Base-by-base conservation (phyloP, 208 protist genomes). In the Trypanosoma cruzi region DNA sequence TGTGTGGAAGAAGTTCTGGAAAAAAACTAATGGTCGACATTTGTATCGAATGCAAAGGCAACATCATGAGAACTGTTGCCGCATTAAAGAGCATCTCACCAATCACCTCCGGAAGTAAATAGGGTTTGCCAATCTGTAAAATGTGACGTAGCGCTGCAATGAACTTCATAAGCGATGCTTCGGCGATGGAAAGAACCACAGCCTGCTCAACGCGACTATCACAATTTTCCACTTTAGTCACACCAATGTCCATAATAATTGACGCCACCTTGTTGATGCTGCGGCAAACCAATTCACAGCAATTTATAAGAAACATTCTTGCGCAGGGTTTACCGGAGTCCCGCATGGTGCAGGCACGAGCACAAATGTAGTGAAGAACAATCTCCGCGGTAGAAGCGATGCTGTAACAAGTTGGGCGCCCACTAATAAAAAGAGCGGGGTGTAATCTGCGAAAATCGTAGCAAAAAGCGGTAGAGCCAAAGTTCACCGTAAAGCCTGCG, bases 391-490 rank as follows among this genome's bases (percentile, higher is more conserved):
- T 89, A 10, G 82, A 90, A 31, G 89, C 84, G 24, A 95, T 78
- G 68, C 73, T 70, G 75, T 93, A 95, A 86, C 85, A 92, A 24
- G 81, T 93, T 14, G 92, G 92, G 0, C 81, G 80, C 8, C 53
- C 63, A 0, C 18, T 29, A 31, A 85, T 48, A 56, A 42, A 75
- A 32, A 94, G 71, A 4, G 81, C 72, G 4, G 92, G 84, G 75
- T 95, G 89, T 64, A 92, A 81, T 71, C 80, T 79, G 4, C 86
- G 85, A 72, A 85, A 93, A 68, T 97, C 92, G 58, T 89, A 97
- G 18, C 68, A 68, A 66, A 97, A 97, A 11, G 84, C 50, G 8
- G 77, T 44, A 18, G 77, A 85, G 44, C 92, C 92, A 67, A 97
- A 97, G 77, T 97, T 97, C 10, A 97, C 87, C 22, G 76, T 57